phyloP scores from a whole-genome alignment of 106 monocot species.

The Allium fistulosum region DNA sequence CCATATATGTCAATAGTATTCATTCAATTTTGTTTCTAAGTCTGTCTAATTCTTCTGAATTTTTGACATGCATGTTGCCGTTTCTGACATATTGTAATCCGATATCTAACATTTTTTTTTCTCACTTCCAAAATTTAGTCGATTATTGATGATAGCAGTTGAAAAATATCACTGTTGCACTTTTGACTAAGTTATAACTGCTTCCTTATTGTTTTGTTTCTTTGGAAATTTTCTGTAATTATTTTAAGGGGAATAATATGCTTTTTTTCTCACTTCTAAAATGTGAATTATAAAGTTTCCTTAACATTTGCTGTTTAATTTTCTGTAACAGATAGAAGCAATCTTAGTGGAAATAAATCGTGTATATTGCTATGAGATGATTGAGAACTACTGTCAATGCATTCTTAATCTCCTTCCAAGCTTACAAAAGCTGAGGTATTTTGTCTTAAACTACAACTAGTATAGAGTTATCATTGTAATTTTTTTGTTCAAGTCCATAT shows the following conservation, averaged over 20 bases:
- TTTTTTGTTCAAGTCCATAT: neutral
- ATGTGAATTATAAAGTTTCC: neutral
- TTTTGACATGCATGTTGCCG: too few relatives aligned
- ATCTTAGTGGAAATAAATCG: conserved; percentile 42
- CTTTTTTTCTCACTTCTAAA: neutral
- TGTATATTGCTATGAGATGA: conserved; percentile 51
- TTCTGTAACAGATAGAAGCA: conserved; percentile 39
- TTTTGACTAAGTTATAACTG: too few relatives aligned
- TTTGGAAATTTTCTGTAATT: too few relatives aligned
- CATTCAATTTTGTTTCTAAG: too few relatives aligned
- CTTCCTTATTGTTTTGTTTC: too few relatives aligned
- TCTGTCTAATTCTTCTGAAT: too few relatives aligned
- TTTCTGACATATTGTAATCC: too few relatives aligned
- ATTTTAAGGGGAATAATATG: neutral
- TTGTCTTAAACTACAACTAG: neutral
- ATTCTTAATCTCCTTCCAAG: conserved; percentile 27
- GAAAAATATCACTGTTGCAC: too few relatives aligned
- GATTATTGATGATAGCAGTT: too few relatives aligned
- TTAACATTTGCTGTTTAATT: neutral
- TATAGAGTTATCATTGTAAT: neutral
- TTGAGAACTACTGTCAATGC: conserved; percentile 32
- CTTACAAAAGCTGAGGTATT: conserved; percentile 52
- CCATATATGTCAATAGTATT: too few relatives aligned
- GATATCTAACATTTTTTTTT: too few relatives aligned
- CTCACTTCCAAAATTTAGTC: too few relatives aligned